A percentile compares a stretch with the other conserved stretches of the same genome.
Conservation (phyloP, 2,329 filamentous ascomycete species). For the Aspergillus brunneoviolaceus region DNA sequence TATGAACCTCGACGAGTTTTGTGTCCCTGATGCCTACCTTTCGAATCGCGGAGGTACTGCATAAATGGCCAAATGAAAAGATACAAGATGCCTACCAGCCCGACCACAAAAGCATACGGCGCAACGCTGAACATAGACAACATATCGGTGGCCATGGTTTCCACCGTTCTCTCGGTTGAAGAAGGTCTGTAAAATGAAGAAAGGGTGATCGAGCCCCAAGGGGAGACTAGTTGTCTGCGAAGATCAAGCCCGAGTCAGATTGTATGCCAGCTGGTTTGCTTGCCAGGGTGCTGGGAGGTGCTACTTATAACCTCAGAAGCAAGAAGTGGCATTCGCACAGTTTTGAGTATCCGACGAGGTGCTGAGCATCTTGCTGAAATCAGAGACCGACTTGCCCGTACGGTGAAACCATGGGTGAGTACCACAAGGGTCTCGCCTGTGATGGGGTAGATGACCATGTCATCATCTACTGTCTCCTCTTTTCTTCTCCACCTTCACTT, state of each 20-base stretch:
- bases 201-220: background rate
- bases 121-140: conserved; percentile 20
- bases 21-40: conserved; percentile 20
- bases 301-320: conserved; percentile 1
- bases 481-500: background rate
- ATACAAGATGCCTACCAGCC: conserved; percentile 24
- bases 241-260: background rate
- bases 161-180: background rate
- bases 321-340: background rate
- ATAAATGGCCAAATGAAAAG: conserved; percentile 26
- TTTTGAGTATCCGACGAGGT: background rate
- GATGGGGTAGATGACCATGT: background rate
- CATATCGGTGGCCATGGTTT: conserved; percentile 16
- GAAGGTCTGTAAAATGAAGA: background rate
- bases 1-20: background rate
- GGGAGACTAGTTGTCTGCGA: background rate
- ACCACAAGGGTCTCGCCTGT: background rate
- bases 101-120: conserved; percentile 26
- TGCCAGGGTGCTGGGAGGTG: background rate
- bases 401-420: conserved; percentile 1
- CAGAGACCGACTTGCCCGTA: background rate
- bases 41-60: conserved; percentile 29
- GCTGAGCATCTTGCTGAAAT: background rate
- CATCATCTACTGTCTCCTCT: conserved; percentile 4
- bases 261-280: background rate